Conservation (phyloP, 345 rosid species). For the Leavenworthia alabamica region DNA sequence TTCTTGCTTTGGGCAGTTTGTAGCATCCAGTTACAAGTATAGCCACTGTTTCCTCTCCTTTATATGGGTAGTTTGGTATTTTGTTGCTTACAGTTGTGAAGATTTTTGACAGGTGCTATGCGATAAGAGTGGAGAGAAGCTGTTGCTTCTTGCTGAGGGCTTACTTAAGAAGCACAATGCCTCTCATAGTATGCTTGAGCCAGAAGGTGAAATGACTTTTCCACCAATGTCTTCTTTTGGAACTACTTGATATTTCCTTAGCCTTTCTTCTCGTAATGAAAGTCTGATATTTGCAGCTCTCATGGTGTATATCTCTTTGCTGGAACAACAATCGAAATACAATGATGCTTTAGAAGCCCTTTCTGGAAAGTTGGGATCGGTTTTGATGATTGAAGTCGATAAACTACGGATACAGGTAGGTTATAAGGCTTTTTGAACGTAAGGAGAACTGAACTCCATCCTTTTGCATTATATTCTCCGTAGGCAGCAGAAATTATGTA, state of each 20-base stretch:
- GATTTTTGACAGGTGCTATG: constrained; percentile 58
- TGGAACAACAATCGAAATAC: constrained; percentile 84
- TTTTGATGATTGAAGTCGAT: constrained; percentile 82
- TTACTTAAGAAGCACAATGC: constrained; percentile 85
- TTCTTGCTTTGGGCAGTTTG: constrained; percentile 98
- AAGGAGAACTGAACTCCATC: background rate
- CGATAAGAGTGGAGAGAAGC: constrained; percentile 80
- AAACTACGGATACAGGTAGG: constrained; percentile 84
- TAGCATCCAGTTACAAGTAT: constrained; percentile 97
- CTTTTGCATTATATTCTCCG: background rate
- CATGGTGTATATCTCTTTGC: constrained; percentile 75
- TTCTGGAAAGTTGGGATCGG: constrained; percentile 78
- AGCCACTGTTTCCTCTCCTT: background rate
- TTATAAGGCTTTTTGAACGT: constrained; percentile 24
- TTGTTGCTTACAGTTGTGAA: constrained; percentile 17
- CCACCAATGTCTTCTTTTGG: constrained; percentile 4
- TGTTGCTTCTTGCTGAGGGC: constrained; percentile 81
- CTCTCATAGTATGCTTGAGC: constrained; percentile 92
- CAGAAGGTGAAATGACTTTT: constrained; percentile 53
- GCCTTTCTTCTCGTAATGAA: constrained; percentile 5
- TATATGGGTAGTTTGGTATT: background rate
- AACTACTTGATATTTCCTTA: background rate
- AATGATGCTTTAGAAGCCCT: constrained; percentile 76
- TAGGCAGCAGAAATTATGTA: background rate
- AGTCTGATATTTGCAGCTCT: constrained; percentile 56